Percentiles rank a stretch among this genome's conserved stretches.
These are phyloP conservation scores for Backusella circina DNA, from an alignment of 192 early-diverging fungal genomes.

Conservation along the genomic window DNA sequence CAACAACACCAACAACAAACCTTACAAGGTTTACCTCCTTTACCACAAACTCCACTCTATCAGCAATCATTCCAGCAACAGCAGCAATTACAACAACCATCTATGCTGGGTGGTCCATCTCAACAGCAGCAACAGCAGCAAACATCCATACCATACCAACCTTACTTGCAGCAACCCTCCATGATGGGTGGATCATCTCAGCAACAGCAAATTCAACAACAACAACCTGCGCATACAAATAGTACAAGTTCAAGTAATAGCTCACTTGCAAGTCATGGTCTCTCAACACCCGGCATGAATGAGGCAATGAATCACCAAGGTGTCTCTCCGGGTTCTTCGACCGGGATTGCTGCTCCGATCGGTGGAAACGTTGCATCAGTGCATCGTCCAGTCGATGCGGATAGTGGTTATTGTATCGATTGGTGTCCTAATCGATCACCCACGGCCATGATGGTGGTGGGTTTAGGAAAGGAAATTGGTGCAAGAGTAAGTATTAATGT, in stretches of 20 bases:
- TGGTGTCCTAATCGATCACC: conserved; percentile 86
- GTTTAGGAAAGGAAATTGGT: conserved; percentile 75
- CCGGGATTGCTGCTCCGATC: background rate
- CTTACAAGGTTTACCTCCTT: background rate
- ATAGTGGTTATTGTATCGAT: conserved; percentile 76
- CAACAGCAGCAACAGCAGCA: background rate
- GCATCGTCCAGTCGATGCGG: conserved; percentile 51
- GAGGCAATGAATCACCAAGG: conserved; percentile 4
- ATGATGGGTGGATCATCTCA: background rate
- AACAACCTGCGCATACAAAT: conserved; percentile 14
- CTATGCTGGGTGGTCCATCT: background rate
- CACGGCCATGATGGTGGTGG: conserved; percentile 79
- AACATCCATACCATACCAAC: background rate
- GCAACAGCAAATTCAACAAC: background rate
- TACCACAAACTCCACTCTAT: background rate
- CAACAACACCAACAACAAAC: conserved; percentile 6
- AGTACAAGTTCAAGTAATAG: conserved; percentile 18
- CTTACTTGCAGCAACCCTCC: background rate
- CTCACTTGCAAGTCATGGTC: conserved; percentile 13
- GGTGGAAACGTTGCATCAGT: conserved; percentile 22
- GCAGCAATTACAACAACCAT: background rate
- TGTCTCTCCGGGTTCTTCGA: conserved; percentile 6
- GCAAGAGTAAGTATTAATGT: conserved; percentile 67
- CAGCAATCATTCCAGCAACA: background rate
- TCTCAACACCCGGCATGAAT: background rate